Evolutionary conservation across 2,329 filamentous ascomycete species (phyloP).

Genomic region (Pleurostoma richardsiae): DNA sequence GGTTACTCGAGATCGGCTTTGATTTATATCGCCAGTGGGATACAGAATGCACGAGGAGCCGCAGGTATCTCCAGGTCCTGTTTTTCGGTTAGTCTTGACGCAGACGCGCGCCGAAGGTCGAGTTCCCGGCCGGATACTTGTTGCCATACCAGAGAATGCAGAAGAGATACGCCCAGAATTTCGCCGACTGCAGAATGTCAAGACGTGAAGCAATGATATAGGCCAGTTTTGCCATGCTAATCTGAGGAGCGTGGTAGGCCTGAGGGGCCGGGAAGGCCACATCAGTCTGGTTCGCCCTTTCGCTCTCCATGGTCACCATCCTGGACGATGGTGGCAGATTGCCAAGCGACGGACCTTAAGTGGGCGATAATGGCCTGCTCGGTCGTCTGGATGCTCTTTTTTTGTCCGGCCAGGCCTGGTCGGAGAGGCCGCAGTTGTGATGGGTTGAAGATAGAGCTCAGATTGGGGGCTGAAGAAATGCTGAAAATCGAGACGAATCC

Average conservation of each 20-base stretch:
- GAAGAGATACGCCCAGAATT: constrained; percentile 6
- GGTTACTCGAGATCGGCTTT: constrained; percentile 74
- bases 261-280: neutral
- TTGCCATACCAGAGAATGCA: constrained; percentile 32
- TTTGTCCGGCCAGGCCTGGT: constrained; percentile 12
- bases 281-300: too few relatives aligned
- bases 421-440: constrained; percentile 10
- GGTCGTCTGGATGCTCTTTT: neutral
- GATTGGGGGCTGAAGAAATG: too few relatives aligned
- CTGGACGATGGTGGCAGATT: too few relatives aligned
- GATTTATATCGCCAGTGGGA: constrained; percentile 87
- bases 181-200: constrained; percentile 7
- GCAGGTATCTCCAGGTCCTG: constrained; percentile 83
- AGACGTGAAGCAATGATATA: constrained; percentile 1
- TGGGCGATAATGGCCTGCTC: too few relatives aligned
- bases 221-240: neutral
- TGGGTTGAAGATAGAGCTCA: neutral
- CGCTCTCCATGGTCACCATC: too few relatives aligned
- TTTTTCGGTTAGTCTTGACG: constrained; percentile 7
- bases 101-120: neutral
- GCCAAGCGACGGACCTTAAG: too few relatives aligned
- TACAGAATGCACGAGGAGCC: constrained; percentile 77
- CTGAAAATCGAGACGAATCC: too few relatives aligned
- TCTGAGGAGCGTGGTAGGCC: neutral
- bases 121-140: neutral